A percentile compares a stretch with the other conserved stretches of the same genome.
These are phyloP conservation scores for Monosporozyma servazzii DNA, from an alignment of 805 yeast species.

Conservation along the genomic window DNA sequence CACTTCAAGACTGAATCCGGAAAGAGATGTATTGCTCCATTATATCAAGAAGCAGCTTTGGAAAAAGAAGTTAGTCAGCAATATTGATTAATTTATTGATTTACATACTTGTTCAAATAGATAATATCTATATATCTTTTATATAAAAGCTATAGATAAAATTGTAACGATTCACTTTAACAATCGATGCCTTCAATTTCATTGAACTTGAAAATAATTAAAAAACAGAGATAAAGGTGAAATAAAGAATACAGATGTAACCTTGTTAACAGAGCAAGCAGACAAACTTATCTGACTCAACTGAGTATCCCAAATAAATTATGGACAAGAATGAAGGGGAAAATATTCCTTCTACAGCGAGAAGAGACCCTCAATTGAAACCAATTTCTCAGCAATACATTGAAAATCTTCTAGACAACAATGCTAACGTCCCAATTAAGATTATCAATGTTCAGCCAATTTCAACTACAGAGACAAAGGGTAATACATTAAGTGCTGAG, in stretches of 20 bases:
- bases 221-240: background rate
- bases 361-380: background rate
- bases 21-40: conserved; percentile 56
- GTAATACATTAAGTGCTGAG: conserved; percentile 12
- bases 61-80: conserved; percentile 1
- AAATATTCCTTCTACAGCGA: background rate
- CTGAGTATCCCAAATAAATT: background rate
- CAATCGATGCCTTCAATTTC: background rate
- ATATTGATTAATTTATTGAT: background rate
- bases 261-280: background rate
- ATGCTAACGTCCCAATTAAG: conserved; percentile 18
- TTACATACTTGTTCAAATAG: background rate
- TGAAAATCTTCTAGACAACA: conserved; percentile 6
- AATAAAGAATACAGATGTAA: background rate
- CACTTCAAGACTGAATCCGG: conserved; percentile 79
- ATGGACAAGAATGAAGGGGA: background rate
- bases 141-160: background rate
- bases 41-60: conserved; percentile 46
- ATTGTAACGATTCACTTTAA: background rate
- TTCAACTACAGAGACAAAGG: conserved; percentile 6
- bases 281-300: background rate
- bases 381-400: conserved; percentile 8
- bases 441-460: conserved; percentile 16
- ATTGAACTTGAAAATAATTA: background rate
- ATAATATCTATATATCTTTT: background rate